These are phyloP conservation scores for Ascochyta lentis DNA, from an alignment of 2,329 filamentous ascomycete genomes.

Conservation along the genomic window DNA sequence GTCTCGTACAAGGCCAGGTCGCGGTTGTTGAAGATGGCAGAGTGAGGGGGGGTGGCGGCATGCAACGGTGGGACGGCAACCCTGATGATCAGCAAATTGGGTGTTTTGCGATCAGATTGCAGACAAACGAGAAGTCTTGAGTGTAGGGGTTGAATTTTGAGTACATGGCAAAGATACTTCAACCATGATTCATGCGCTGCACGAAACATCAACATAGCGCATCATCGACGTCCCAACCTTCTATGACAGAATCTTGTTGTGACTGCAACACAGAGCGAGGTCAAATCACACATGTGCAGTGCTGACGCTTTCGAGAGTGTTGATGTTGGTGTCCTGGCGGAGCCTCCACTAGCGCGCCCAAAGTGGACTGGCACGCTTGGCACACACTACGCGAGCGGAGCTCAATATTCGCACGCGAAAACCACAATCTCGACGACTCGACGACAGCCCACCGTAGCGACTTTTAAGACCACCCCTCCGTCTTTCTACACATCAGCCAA, in stretches of 20 bases:
- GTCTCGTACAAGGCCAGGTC: background rate
- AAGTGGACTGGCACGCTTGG: conserved; percentile 8
- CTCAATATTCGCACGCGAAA: conserved; percentile 16
- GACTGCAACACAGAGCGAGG: too few relatives aligned
- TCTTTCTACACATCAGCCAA: conserved; percentile 54
- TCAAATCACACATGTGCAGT: too few relatives aligned
- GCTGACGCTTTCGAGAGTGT: background rate
- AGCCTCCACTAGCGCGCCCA: conserved; percentile 1
- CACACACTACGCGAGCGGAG: conserved; percentile 12
- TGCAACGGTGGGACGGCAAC: too few relatives aligned
- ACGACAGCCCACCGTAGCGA: conserved; percentile 36
- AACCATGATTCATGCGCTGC: too few relatives aligned
- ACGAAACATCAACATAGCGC: too few relatives aligned
- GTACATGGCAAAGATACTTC: too few relatives aligned
- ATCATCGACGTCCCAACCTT: too few relatives aligned
- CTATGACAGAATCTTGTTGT: too few relatives aligned
- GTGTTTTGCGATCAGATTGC: too few relatives aligned
- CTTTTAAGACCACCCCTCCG: conserved; percentile 32
- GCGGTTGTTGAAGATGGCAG: background rate
- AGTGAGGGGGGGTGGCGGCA: background rate
- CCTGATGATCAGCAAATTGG: background rate
- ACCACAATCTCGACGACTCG: conserved; percentile 18
- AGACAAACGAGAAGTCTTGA: too few relatives aligned
- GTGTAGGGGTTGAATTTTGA: too few relatives aligned
- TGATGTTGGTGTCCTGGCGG: background rate